Evolutionary conservation across 345 rosid species (phyloP), one percentile per base, ranked within the genome.

Genomic region (Sisymbrium altissimum): DNA sequence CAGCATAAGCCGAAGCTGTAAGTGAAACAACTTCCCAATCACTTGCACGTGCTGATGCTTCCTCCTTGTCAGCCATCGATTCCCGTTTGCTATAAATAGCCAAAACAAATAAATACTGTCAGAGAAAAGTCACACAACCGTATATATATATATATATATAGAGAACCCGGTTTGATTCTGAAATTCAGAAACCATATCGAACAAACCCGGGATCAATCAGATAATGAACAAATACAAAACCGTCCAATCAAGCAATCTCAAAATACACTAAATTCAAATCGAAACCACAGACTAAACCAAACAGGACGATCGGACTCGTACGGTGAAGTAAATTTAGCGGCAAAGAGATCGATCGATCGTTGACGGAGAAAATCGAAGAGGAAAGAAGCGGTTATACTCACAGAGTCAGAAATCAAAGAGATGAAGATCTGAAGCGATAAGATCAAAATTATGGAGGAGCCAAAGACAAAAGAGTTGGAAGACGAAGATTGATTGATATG

Each of bases 1-100:
- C 96, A 73, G 90, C 97, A 77, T 92, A 95, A 29, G 97, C 71
- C 2, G 99, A 95, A 50, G 93, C 96, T 3, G 99, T 89, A 49
- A 92, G 92, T 27, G 95, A 87, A 14, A 94, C 93, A 71, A 94
- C 95, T 83, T 94, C 97, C 97, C 97, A 94, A 60, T 91, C 97
- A 57, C 80, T 86, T 58, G 85, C 93, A 25, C 84, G 90, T 2
- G 82, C 25, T 49, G 38, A 84, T 64, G 68, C 38, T 52, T 77
- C 86, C 53, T 75, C 86, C 62, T 84, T 86, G 57, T 75, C 86
- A 3, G 81, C 85, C 96, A 93, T 90, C 66, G 18, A 93, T 89
- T 69, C 14, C 74, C n/a, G n/a, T n/a, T n/a, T n/a, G n/a, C n/a
- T n/a, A n/a, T n/a, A n/a, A n/a, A n/a, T n/a, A 32, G 35, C 35